Base-by-base conservation (phyloP, 176 grass and related monocot genomes). In the Olyra latifolia region DNA sequence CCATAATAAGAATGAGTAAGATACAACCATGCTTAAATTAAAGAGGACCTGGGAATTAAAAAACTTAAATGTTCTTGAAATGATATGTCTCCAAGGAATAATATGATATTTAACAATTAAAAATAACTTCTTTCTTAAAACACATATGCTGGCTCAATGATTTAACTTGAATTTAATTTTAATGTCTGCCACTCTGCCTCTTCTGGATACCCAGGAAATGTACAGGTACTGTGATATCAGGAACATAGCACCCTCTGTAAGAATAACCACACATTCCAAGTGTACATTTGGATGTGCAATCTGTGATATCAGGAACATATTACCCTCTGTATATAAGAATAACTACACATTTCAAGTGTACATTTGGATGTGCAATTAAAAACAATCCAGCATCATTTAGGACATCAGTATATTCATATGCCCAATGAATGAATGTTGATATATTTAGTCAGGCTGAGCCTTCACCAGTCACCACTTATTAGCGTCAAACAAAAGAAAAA, bases 401-500 rank as follows among this genome's bases (percentile, higher is more conserved):
- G 8, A 76, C 58, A 77, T 69, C 14, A 42, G 12, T 39, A 75
- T 70, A 22, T 42, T 68, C 30, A 50, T 7, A 76, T 53, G 24
- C n/a, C 67, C 30, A 43, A 68, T 7, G 3, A 62, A 81, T 68
- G 67, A 67, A 60, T 76, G 61, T 1, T 11, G 23, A 25, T 20
- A 59, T 48, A 66, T 72, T 83, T 77, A 63, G 53, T 65, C 41
- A 71, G 24, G 25, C 48, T 8, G 7, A 77, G 27, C 19, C 15
- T 58, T 64, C 43, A 6, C 25, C 9, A 65, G 28, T 64, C 43
- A 6, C 25, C 9, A 65, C 40, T 41, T 54, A 48, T 68, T 63
- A 69, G 10, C n/a, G 0, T 57, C 67, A 67, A 71, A 39, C 68
- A 82, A 2, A 3, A 30, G 24, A 69, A 25, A 24, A 80, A 80